Percentiles rank a stretch among this genome's conserved stretches.
Evolutionary conservation across 2,329 filamentous ascomycete genomes (phyloP).

Genomic region (Ophiostoma quercus): DNA sequence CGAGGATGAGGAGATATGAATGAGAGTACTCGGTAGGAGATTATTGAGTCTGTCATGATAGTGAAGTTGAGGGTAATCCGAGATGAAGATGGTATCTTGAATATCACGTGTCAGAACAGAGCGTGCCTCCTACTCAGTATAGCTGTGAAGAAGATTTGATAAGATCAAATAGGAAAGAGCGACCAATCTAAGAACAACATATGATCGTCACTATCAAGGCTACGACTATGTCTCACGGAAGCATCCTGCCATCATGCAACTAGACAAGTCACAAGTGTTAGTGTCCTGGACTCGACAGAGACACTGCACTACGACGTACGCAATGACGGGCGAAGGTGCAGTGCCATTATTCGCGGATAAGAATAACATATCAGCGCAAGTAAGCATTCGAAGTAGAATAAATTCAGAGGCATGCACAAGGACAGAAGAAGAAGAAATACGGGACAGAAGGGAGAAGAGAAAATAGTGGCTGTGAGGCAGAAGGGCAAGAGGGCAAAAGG

Average conservation of each 20-base stretch:
- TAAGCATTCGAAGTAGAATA: background rate
- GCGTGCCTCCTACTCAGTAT: background rate
- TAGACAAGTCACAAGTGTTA: background rate
- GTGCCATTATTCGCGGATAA: background rate
- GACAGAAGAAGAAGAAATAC: background rate
- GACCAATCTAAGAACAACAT: background rate
- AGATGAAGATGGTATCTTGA: background rate
- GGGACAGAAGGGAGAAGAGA: background rate
- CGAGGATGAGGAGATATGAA: background rate
- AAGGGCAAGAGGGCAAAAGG: background rate
- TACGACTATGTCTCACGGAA: background rate
- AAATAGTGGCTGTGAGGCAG: background rate
- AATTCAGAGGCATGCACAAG: background rate
- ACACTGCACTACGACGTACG: constrained; percentile 11
- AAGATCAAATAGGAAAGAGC: background rate
- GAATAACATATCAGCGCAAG: background rate
- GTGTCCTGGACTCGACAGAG: background rate
- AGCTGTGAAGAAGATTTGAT: background rate
- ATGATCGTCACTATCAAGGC: background rate
- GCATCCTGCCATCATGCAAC: background rate
- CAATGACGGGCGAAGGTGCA: background rate
- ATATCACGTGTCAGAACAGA: background rate
- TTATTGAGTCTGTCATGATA: background rate
- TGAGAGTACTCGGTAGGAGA: background rate
- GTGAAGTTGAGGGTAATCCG: background rate